Conservation (phyloP, 371 early-diverging fungal species). For the Mortierella sp. region DNA sequence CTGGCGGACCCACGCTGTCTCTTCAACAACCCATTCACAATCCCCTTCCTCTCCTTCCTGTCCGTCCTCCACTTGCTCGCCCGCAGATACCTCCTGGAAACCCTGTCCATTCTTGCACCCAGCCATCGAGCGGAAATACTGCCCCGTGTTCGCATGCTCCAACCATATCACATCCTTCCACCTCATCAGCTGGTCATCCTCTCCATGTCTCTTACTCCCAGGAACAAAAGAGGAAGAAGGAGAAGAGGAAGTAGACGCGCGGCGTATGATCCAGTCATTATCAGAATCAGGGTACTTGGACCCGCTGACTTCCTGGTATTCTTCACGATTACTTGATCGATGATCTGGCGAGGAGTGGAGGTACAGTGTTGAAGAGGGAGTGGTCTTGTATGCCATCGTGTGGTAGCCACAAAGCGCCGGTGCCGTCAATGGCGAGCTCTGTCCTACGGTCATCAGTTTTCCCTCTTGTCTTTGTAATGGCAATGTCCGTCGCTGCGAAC, state of each 20-base stretch:
- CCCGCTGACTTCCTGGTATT: conserved; percentile 48
- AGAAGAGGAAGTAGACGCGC: not conserved
- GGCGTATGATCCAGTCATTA: conserved; percentile 50
- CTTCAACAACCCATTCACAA: conserved; percentile 56
- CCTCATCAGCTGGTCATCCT: conserved; percentile 15
- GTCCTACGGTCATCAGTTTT: not conserved
- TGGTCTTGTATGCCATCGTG: conserved; percentile 51
- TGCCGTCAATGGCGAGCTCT: conserved; percentile 8
- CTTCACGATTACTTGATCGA: conserved; percentile 30
- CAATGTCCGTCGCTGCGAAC: conserved; percentile 14
- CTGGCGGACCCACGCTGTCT: conserved; percentile 55
- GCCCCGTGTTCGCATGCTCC: conserved; percentile 46
- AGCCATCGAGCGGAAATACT: conserved; percentile 45
- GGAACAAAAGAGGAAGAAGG: conserved; percentile 8
- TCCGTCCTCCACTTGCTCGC: not conserved
- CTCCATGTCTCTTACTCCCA: not conserved
- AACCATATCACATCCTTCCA: conserved; percentile 56
- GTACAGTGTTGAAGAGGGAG: conserved; percentile 44
- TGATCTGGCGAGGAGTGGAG: conserved; percentile 45
- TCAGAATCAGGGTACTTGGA: conserved; percentile 34
- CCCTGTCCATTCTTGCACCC: conserved; percentile 46
- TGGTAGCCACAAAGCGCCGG: conserved; percentile 48
- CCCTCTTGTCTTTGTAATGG: not conserved
- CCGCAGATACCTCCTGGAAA: conserved; percentile 44
- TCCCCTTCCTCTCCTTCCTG: conserved; percentile 38